Conservation (phyloP, 2,329 filamentous ascomycete genomes). For the Ascochyta koolunga region DNA sequence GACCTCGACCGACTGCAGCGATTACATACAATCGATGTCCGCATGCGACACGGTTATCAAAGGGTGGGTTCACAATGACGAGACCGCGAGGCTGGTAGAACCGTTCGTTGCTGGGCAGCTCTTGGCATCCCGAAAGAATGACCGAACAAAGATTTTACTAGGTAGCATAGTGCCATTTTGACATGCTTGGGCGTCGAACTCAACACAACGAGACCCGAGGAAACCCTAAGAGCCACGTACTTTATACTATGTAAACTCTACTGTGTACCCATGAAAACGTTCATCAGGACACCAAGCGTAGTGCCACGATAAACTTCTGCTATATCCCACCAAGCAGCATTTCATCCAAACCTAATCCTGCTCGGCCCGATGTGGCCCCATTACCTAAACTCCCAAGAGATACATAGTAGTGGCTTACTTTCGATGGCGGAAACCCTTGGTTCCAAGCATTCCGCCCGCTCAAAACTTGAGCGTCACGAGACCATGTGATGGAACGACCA, state of each 20-base stretch:
- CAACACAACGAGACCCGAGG: too few relatives aligned
- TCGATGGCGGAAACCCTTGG: slow-evolving; percentile 29
- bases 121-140: slow-evolving; percentile 25
- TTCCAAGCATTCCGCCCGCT: slow-evolving; percentile 27
- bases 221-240: too few relatives aligned
- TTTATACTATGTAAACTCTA: too few relatives aligned
- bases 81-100: slow-evolving; percentile 18
- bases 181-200: not conserved
- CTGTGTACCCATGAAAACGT: not conserved
- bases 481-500: slow-evolving; percentile 5
- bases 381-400: slow-evolving; percentile 12
- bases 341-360: not conserved
- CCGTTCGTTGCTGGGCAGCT: slow-evolving; percentile 25
- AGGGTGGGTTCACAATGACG: slow-evolving; percentile 25
- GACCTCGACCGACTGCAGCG: not conserved
- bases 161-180: not conserved
- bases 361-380: slow-evolving; percentile 5
- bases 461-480: slow-evolving; percentile 8
- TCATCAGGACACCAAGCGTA: slow-evolving; percentile 2
- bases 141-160: slow-evolving; percentile 27
- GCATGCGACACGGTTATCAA: slow-evolving; percentile 4
- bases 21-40: slow-evolving; percentile 10
- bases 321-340: not conserved
- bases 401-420: too few relatives aligned
- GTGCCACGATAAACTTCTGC: slow-evolving; percentile 8